A percentile compares a stretch with the other conserved stretches of the same genome.
Conservation (phyloP, 2,329 filamentous ascomycete genomes). For the Ophiocordyceps unilateralis region DNA sequence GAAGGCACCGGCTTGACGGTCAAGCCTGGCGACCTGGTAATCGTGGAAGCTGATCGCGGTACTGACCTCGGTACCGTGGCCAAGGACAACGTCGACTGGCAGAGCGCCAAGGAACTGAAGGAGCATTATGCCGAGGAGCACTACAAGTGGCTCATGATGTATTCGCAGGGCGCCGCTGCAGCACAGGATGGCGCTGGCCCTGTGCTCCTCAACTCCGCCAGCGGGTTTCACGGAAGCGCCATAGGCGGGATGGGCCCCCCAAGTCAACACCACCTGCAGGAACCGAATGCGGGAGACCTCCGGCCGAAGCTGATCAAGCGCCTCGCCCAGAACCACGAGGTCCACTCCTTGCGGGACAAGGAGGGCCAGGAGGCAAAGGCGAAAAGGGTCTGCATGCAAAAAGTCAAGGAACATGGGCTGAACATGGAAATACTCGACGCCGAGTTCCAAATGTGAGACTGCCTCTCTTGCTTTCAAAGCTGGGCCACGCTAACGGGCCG, state of each 20-base stretch:
- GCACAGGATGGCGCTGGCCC: conserved; percentile 42
- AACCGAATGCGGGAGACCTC: conserved; percentile 55
- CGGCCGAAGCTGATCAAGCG: conserved; percentile 96
- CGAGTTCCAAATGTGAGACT: conserved; percentile 85
- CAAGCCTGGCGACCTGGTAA: conserved; percentile 83
- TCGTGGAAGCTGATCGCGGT: conserved; percentile 91
- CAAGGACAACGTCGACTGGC: conserved; percentile 73
- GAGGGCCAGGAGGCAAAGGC: conserved; percentile 96
- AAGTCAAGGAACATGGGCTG: conserved; percentile 82
- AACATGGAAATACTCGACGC: conserved; percentile 99
- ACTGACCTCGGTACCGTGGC: conserved; percentile 90
- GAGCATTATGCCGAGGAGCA: conserved; percentile 89
- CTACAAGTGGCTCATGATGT: conserved; percentile 98
- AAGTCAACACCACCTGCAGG: conserved; percentile 55
- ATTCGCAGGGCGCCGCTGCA: conserved; percentile 60
- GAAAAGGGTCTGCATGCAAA: conserved; percentile 90
- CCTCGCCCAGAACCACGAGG: conserved; percentile 79
- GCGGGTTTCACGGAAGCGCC: conserved; percentile 48
- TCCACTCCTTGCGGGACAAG: conserved; percentile 78
- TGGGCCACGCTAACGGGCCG: conserved; percentile 3
- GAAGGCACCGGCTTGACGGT: conserved; percentile 86
- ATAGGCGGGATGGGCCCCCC: conserved; percentile 66
- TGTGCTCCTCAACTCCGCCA: conserved; percentile 46
- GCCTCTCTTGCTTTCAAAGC: background rate
- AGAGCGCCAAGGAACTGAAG: conserved; percentile 74